Evolutionary conservation across 2,329 filamentous ascomycete genomes (phyloP).

Genomic region (Alternaria postmessia): DNA sequence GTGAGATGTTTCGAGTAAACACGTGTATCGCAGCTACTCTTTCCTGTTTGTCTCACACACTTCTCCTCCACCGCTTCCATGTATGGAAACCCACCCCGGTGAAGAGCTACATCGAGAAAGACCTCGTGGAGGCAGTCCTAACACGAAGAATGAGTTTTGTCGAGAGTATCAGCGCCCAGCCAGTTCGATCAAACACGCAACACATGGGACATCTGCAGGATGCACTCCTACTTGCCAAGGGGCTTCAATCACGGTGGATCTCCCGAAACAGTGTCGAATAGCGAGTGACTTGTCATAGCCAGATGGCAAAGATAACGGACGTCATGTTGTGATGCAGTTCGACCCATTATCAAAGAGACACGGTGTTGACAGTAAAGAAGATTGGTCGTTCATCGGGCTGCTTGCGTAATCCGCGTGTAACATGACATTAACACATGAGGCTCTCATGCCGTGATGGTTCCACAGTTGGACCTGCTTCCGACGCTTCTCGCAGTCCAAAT

Average conservation of each 20-base stretch:
- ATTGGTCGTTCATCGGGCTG: no score
- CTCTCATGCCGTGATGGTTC: no score
- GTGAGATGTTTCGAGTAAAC: neutral
- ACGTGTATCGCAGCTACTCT: slow-evolving; percentile 2
- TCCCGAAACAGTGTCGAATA: neutral
- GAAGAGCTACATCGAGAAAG: neutral
- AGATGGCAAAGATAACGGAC: neutral
- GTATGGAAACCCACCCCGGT: accelerated
- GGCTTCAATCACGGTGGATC: neutral
- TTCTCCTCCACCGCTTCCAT: neutral
- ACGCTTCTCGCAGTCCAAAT: neutral
- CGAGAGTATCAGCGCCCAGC: neutral
- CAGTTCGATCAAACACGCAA: neutral
- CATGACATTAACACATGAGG: no score
- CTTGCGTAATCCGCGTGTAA: no score
- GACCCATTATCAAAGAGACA: no score
- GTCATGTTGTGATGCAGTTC: no score
- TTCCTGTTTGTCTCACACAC: neutral
- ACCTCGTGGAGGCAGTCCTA: neutral
- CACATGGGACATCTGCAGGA: neutral
- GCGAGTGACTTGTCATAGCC: neutral
- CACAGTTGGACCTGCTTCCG: no score
- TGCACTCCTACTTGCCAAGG: neutral
- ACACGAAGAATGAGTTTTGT: neutral
- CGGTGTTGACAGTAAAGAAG: no score